Percentiles rank a stretch among this genome's conserved stretches.
Conservation (phyloP, 306 rosid genomes). For the Canavalia gladiata region DNA sequence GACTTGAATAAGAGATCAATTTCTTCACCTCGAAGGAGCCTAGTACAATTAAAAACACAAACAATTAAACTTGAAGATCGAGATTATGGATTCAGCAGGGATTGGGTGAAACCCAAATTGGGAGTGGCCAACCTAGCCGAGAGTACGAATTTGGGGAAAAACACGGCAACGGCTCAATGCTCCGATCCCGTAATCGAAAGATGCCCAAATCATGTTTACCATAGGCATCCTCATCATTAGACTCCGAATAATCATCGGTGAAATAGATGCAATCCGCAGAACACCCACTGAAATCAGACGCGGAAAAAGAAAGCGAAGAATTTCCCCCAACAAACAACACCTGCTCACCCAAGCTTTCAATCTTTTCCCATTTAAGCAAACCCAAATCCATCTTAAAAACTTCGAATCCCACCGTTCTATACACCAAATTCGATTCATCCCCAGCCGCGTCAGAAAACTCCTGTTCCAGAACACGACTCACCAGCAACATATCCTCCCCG, state of each 20-base stretch:
- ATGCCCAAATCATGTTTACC: slow-evolving; percentile 75
- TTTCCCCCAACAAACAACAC: slow-evolving; percentile 70
- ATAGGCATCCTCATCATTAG: slow-evolving; percentile 56
- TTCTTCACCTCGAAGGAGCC: no score
- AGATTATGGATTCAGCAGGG: slow-evolving; percentile 54
- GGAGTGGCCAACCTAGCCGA: slow-evolving; percentile 57
- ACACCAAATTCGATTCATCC: slow-evolving; percentile 35
- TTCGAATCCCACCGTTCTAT: slow-evolving; percentile 62
- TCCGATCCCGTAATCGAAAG: slow-evolving; percentile 56
- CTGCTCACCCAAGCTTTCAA: slow-evolving; percentile 61
- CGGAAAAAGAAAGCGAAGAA: slow-evolving; percentile 63
- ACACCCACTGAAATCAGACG: slow-evolving; percentile 61
- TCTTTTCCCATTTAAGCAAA: slow-evolving; percentile 53
- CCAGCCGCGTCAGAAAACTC: slow-evolving; percentile 31
- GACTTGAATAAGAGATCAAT: neutral
- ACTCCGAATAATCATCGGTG: slow-evolving; percentile 73
- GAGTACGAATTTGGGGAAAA: slow-evolving; percentile 53
- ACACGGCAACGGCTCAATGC: slow-evolving; percentile 61
- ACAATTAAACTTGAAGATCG: neutral
- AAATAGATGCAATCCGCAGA: slow-evolving; percentile 68
- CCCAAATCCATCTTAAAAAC: slow-evolving; percentile 68
- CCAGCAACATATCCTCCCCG: slow-evolving; percentile 59
- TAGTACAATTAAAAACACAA: no score
- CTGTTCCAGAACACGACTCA: slow-evolving; percentile 56
- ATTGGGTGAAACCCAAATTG: slow-evolving; percentile 78